Percentiles rank a stretch among this genome's conserved stretches.
phyloP scores from a whole-genome alignment of 371 early-diverging fungal species.

The Fennellomyces sp. region DNA sequence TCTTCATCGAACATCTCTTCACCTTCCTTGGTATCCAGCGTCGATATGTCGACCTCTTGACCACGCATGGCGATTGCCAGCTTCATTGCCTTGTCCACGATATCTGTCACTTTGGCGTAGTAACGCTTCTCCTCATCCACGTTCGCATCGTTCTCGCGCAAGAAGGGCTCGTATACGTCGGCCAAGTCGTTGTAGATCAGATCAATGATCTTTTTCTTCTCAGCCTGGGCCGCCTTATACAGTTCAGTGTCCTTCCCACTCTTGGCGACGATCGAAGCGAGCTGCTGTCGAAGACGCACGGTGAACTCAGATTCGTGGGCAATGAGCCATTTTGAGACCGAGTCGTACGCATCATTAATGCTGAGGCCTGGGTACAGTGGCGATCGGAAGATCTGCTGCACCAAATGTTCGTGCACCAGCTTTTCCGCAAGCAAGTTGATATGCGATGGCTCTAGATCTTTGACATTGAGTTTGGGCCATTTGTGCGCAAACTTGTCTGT shows the following conservation, averaged over 20 bases:
- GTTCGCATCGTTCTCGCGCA: slow-evolving; percentile 40
- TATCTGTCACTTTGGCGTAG: slow-evolving; percentile 48
- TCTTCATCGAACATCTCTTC: slow-evolving; percentile 43
- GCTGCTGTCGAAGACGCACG: slow-evolving; percentile 61
- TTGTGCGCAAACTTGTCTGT: slow-evolving; percentile 35
- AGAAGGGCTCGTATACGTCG: slow-evolving; percentile 44
- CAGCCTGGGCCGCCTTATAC: slow-evolving; percentile 44
- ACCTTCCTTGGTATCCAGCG: slow-evolving; percentile 47
- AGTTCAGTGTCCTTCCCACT: slow-evolving; percentile 45
- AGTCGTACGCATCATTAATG: slow-evolving; percentile 55
- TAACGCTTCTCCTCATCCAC: slow-evolving; percentile 29
- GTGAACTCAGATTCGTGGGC: slow-evolving; percentile 50
- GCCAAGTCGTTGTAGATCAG: slow-evolving; percentile 48
- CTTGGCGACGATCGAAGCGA: slow-evolving; percentile 58
- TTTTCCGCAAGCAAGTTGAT: slow-evolving; percentile 61
- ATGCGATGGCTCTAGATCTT: slow-evolving; percentile 45
- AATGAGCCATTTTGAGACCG: slow-evolving; percentile 53
- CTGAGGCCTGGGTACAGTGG: slow-evolving; percentile 57
- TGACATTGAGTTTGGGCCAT: slow-evolving; percentile 39
- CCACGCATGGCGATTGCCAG: slow-evolving; percentile 60
- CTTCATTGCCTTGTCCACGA: slow-evolving; percentile 57
- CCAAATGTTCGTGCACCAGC: slow-evolving; percentile 55
- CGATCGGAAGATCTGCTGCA: slow-evolving; percentile 47
- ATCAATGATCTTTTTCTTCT: slow-evolving; percentile 31
- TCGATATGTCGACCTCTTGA: slow-evolving; percentile 57